phyloP scores from a whole-genome alignment of 768 basidiomycete species.

The Punctularia strigosozonata region DNA sequence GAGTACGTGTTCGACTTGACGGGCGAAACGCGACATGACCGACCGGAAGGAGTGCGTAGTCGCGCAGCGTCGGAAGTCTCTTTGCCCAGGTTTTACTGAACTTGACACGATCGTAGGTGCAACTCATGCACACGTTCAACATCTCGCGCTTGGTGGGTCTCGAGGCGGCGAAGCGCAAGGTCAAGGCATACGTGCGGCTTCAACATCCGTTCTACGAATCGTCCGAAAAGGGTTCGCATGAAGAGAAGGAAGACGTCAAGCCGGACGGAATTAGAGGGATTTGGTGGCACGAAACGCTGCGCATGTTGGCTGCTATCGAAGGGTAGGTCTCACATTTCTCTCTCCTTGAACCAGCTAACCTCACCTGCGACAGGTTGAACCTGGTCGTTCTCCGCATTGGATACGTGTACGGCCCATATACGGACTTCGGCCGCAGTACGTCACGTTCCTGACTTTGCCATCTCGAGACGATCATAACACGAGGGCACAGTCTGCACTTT shows the following conservation, averaged over 20 bases:
- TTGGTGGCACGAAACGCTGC: slow-evolving; percentile 86
- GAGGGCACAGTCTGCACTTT: slow-evolving; percentile 44
- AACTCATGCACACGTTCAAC: slow-evolving; percentile 63
- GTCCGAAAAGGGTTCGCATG: slow-evolving; percentile 46
- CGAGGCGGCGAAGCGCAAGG: slow-evolving; percentile 71
- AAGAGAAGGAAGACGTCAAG: slow-evolving; percentile 67
- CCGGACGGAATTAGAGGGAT: slow-evolving; percentile 58
- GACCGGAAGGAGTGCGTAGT: slow-evolving; percentile 57
- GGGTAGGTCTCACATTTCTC: slow-evolving; percentile 32
- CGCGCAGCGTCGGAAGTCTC: neutral
- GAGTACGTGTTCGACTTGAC: slow-evolving; percentile 80
- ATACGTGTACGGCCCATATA: slow-evolving; percentile 74
- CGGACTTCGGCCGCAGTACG: slow-evolving; percentile 39
- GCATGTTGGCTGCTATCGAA: slow-evolving; percentile 61
- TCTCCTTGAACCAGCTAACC: slow-evolving; percentile 4
- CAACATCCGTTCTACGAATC: slow-evolving; percentile 74
- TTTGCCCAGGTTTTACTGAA: neutral
- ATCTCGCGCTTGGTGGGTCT: slow-evolving; percentile 56
- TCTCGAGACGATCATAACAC: neutral
- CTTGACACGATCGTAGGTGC: slow-evolving; percentile 38
- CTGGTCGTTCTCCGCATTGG: slow-evolving; percentile 69
- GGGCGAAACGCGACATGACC: slow-evolving; percentile 67
- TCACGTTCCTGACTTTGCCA: neutral
- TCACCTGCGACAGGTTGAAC: slow-evolving; percentile 43
- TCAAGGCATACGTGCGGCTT: slow-evolving; percentile 69